Evolutionary conservation across 768 basidiomycete species (phyloP), one percentile per base, ranked within the genome.

Genomic region (Russula emetica): DNA sequence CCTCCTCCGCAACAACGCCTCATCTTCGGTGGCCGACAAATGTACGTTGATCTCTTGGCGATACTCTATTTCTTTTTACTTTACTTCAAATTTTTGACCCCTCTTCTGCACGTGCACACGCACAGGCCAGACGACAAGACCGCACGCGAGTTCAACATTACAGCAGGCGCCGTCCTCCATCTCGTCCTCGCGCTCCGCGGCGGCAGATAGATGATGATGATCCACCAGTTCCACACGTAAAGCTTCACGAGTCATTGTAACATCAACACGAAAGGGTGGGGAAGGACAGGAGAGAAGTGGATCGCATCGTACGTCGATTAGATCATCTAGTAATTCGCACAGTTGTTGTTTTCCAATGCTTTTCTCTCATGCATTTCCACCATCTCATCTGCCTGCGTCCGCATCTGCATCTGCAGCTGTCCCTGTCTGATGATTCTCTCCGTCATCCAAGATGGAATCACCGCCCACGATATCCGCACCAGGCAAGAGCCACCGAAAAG

Each of bases 101-200:
- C 8, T 13, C n/a, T 3, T 22, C n/a, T 11, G 16, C 58, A 24
- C 14, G 22, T n/a, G 16, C 14, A 13, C 58, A 49, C 24, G 20
- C n/a, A 22, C 68, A 97, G 94, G 89, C 79, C 80, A 36, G 96
- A 98, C 74, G 96, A 97, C 22, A 96, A 96, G 83, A 85, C 85
- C 10, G 91, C 90, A 6, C 83, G 82, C 67, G 92, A 94, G 13
- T 86, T 86, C 75, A 91, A 90, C 73, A 88, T 98, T 73, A 73
- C 77, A 26, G 87, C 92, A 3, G 95, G 96, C 60, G 82, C 90
- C 28, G 90, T 92, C 30, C 85, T 98, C 69, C 96, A 98, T 78
- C 80, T 98, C 55, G 96, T 98, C 61, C 86, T 98, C 53, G 94
- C 96, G 8, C 84, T 98, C 49, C 92, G 96, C 75, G 96, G 96